Base-by-base conservation (phyloP, 1,284 basidiomycete species). In the Porodaedalea pini region DNA sequence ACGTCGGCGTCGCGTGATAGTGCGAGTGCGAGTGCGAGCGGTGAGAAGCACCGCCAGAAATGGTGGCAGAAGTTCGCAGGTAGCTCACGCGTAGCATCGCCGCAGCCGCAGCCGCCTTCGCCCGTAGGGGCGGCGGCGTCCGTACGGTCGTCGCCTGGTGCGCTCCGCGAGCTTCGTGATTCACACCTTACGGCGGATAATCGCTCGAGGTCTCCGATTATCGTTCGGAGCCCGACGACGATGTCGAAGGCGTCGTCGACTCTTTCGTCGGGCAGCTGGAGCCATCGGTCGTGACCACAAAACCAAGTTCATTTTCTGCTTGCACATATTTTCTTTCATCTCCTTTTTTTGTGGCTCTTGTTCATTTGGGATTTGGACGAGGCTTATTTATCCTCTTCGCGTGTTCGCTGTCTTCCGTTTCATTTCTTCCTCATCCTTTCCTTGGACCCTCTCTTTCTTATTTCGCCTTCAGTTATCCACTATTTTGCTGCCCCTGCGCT, bases 1-100 rank as follows among this genome's bases (percentile, higher is more conserved):
- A 34, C 43, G 32, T 1, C 50, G 11, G 17, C 37, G 15, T 50
- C 55, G 31, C 43, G 45, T 36, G 27, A 21, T 7, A 47, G 11
- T n/a, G 25, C 23, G 10, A 43, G 49, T 21, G 45, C 29, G 19
- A 29, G 49, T 49, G n/a, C 15, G 11, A 31, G 47, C 31, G 32
- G 21, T 11, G 54, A 31, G 19, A 23, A 23, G n/a, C 21, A 23
- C 3, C 32, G 51, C 4, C 52, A 51, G 54, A 40, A 40, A 27
- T 62, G 60, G 60, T 62, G 60, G 60, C 21, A 48, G 44, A 58
- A 48, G 31, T 43, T 53, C 31, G 17, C 32, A 11, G 56, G 41
- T 10, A 34, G 43, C 41, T 48, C 36, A 34, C 51, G 40, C 19
- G 8, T 27, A 32, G 29, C 36, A 31, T 51, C 53, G 17, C 49